These are phyloP conservation scores for Pneumocystis wakefieldiae DNA, from an alignment of 1,139 yeast species.

Conservation along the genomic window DNA sequence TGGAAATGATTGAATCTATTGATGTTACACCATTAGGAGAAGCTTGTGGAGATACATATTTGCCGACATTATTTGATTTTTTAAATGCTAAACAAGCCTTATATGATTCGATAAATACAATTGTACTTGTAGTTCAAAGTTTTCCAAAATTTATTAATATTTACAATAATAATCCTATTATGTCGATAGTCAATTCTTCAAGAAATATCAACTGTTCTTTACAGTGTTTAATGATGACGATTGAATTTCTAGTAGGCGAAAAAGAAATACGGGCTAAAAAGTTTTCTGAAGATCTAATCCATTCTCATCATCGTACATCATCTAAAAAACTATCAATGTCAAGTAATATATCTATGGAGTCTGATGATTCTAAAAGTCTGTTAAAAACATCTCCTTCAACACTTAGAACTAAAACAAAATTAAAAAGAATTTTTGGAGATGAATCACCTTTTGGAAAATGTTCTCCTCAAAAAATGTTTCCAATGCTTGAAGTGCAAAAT, in stretches of 20 bases:
- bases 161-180: constrained; percentile 37
- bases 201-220: constrained; percentile 4
- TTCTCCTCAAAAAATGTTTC: constrained; percentile 17
- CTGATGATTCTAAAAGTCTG: constrained; percentile 2
- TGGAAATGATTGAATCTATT: constrained; percentile 20
- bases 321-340: not conserved
- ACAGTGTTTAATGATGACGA: constrained; percentile 7
- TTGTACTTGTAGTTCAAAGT: constrained; percentile 55
- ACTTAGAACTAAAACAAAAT: constrained; percentile 6
- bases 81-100: constrained; percentile 59
- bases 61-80: constrained; percentile 34
- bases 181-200: constrained; percentile 11
- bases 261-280: constrained; percentile 3
- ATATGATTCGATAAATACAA: constrained; percentile 46
- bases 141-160: constrained; percentile 32
- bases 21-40: constrained; percentile 20
- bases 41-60: constrained; percentile 9
- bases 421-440: constrained; percentile 12
- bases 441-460: constrained; percentile 11
- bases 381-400: constrained; percentile 8
- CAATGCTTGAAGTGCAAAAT: constrained; percentile 22
- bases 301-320: not conserved
- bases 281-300: not conserved
- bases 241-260: constrained; percentile 13
- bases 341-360: not conserved